phyloP scores from a whole-genome alignment of 176 grass and related monocot species.

The Triticum timopheevii region DNA sequence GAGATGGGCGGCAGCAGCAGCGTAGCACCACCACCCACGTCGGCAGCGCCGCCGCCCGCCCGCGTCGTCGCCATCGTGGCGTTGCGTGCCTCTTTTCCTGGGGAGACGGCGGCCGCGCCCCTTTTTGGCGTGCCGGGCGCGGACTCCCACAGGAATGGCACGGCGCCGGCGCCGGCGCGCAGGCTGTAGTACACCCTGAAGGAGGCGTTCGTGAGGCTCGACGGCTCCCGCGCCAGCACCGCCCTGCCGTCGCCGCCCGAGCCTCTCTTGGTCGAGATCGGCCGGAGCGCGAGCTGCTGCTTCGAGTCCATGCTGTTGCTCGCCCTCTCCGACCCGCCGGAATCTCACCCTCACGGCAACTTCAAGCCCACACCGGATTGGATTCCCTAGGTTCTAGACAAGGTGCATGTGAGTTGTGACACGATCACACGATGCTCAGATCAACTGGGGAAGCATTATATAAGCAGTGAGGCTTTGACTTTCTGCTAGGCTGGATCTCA shows the following conservation, averaged over 20 bases:
- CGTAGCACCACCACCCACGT: neutral
- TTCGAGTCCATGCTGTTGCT: slow-evolving; percentile 7
- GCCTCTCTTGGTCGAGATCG: neutral
- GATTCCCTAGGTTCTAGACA: neutral
- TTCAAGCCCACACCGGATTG: neutral
- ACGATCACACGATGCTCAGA: neutral
- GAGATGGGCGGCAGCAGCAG: slow-evolving; percentile 8
- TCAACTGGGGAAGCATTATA: neutral
- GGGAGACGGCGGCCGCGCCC: neutral
- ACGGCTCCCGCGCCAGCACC: slow-evolving; percentile 20
- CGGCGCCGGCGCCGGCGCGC: slow-evolving; percentile 34
- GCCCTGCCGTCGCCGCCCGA: neutral
- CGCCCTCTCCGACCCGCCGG: neutral
- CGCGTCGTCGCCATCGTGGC: too few species aligned
- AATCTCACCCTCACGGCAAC: too few species aligned
- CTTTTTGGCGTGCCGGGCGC: slow-evolving; percentile 45
- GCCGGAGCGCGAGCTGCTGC: slow-evolving; percentile 31
- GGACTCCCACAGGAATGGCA: slow-evolving; percentile 58
- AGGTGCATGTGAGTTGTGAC: neutral
- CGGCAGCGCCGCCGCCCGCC: too few species aligned
- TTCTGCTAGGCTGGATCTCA: slow-evolving; percentile 14
- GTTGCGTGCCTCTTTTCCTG: too few species aligned
- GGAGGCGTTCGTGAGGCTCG: slow-evolving; percentile 31
- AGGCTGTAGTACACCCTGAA: slow-evolving; percentile 56
- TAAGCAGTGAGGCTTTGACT: slow-evolving; percentile 11